Evolutionary conservation across 192 early-diverging fungal species (phyloP), one percentile per base, ranked within the genome.

Genomic region (Chytriomyces confervae): DNA sequence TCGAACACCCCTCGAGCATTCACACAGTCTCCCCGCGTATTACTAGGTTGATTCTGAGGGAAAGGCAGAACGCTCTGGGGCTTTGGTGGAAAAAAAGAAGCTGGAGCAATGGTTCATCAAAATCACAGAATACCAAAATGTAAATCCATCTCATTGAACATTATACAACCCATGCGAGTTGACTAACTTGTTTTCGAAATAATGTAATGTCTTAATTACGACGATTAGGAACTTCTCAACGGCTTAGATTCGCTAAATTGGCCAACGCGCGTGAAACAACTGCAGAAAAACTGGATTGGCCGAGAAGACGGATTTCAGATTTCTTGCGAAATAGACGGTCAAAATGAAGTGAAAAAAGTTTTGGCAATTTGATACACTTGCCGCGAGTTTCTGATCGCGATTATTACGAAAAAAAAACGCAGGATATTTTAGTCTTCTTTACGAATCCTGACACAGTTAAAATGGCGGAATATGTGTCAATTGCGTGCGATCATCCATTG

Each of bases 281-380:
- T 95, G 88, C 97, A 98, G 78, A 50, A 84, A 27, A 93, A 96
- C 81, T 98, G 97, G 97, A 98, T 98, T 50, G 94, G 95, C 4
- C 93, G 91, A 72, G 93, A 92, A 11, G 86, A 87, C 46, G 95
- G 96, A 44, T 63, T 69, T 18, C 63, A 82, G 64, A 5, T 83
- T 3, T 9, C 62, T 0, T 62, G 60, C 48, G 47, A 66, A 44
- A 62, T 47, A 43, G 11, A 10, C 13, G 27, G 60, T 1, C 16
- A n/a, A 61, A 20, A 11, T 62, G 29, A 61, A 69, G 76, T 45
- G 83, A 13, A 10, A 7, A 13, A n/a, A 27, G 11, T 51, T 2
- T 20, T 20, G 46, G 45, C 13, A 6, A 48, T 47, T 24, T 64
- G 63, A 24, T 64, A 0, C 1, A 13, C 16, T 57, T 57, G 53